Evolutionary conservation across 768 basidiomycete genomes (phyloP), one percentile per base, ranked within the genome.

Genomic region (Tremella mesenterica): DNA sequence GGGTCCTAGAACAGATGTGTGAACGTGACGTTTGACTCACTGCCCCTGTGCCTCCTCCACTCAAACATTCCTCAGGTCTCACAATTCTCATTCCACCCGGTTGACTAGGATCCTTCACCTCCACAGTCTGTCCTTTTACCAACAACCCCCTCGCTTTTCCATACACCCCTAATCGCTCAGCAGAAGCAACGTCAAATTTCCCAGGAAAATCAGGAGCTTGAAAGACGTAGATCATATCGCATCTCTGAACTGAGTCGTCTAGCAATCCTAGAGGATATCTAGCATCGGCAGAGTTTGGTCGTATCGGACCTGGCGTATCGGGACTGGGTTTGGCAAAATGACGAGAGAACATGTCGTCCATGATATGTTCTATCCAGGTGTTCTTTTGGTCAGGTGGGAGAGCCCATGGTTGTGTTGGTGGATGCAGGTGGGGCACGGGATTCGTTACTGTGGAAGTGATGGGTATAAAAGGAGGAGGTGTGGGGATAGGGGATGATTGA

Each of bases 111-210:
- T 71, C 67, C 20, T 62, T 60, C 25, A 70, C 61, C 54, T 79
- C 81, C 31, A 91, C 76, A 0, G 77, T 70, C 65, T 84, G 75
- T 8, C 91, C 90, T 48, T 71, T 79, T 3, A 81, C 78, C n/a
- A 93, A 73, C 48, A 69, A 73, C 0, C 76, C 78, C n/a, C 86
- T 78, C 9, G 81, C 52, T 4, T 78, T 79, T 0, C 86, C 85
- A 13, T 65, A 64, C 1, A 96, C 74, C 4, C 84, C 83, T 1
- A 90, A 76, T 39, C 75, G 79, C 8, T 76, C 64, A 0, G 90
- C 86, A 57, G 80, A 82, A 56, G 75, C 70, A 0, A 72, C 82
- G 56, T 90, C 79, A 65, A 96, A 93, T 70, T 86, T 88, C 0
- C 82, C 82, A 20, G 79, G 71, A 6, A 76, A 67, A 12, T 60